Evolutionary conservation across 805 yeast species (phyloP), one percentile per base, ranked within the genome.

Genomic region (Candida adriatica): DNA sequence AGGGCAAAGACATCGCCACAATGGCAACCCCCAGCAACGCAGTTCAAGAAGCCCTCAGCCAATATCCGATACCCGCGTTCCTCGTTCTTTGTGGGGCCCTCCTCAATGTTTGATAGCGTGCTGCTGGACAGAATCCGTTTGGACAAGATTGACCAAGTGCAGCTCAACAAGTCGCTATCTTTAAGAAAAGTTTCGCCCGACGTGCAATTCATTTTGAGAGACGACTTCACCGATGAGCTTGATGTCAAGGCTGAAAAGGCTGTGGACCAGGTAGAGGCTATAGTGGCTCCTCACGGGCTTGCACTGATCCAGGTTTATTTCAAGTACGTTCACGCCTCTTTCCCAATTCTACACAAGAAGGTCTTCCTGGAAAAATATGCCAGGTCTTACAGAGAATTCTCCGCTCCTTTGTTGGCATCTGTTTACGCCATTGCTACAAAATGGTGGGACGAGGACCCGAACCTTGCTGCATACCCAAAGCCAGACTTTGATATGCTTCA

Each of bases 231-330:
- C 14, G 79, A 79, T 29, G 78, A 74, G 31, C 64, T 80, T 10
- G 79, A 78, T 43, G 70, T 73, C 39, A 66, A 70, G 25, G 77
- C 88, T 59, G 82, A 84, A 29, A 70, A 73, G 38, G 87, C 80
- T 39, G 81, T 84, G 8, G 96, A 90, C 51, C 70, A 78, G 16
- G 84, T 90, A 6, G 97, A 90, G 53, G 67, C 74, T 41, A 68
- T 84, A 30, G 84, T 90, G 13, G 80, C 90, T n/a, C 97, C 98
- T 0, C 87, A 86, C 56, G 97, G 97, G 2, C 82, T 79, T 41
- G 73, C 79, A 8, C 62, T 85, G 33, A 75, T 85, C 22, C 86
- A 84, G 43, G 66, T 86, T 10, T 87, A 86, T 49, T 87, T 87
- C 58, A 71, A 87, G 41, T 73, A 83, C 13, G 77, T 88, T 20